Base-by-base conservation (phyloP, 768 basidiomycete genomes). In the Hygrophoropsis aurantiaca region DNA sequence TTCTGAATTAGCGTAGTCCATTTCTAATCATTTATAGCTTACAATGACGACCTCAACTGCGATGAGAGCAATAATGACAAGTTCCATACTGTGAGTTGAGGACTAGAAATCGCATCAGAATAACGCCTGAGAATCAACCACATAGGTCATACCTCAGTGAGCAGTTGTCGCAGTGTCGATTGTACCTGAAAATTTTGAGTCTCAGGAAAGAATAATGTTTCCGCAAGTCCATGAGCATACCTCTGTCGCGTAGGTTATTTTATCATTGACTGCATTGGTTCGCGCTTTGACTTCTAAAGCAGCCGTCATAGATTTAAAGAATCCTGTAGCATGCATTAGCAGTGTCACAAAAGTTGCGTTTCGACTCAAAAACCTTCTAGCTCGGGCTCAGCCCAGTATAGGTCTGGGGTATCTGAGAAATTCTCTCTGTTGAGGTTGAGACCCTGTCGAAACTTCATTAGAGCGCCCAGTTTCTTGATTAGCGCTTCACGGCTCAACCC, bases 1-100 rank as follows among this genome's bases (percentile, higher is more conserved):
- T 38, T 40, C 25, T 47, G 38, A 47, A 21, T 27, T 15, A 6
- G 18, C 13, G 6, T 23, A 40, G 2, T 2, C 11, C 23, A 8
- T 21, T 16, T 23, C 32, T 16, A 19, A 35, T 4, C 4, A 1
- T 27, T 15, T 9, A 16, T 6, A 37, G 23, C 84, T 61, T 58
- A 94, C 93, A 41, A 97, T 87, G 57, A 92, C 74, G n/a, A 94
- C 92, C 65, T 95, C 93, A 10, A 97, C 91, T 0, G 94, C 90
- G 58, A 97, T 97, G 40, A 98, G 84, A 1, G 81, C 77, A 54
- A 97, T 98, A 62, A 97, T 97, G 52, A 97, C 88, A 4, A 95
- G 73, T 68, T 98, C 95, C 88, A 98, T 94, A 2, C 88, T 83
- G 59, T 97, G 91, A 2, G 78, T 81, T 4, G 89, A 90, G 3